Base-by-base conservation (phyloP, 768 basidiomycete species). In the Cystofilobasidium bisporidii region DNA sequence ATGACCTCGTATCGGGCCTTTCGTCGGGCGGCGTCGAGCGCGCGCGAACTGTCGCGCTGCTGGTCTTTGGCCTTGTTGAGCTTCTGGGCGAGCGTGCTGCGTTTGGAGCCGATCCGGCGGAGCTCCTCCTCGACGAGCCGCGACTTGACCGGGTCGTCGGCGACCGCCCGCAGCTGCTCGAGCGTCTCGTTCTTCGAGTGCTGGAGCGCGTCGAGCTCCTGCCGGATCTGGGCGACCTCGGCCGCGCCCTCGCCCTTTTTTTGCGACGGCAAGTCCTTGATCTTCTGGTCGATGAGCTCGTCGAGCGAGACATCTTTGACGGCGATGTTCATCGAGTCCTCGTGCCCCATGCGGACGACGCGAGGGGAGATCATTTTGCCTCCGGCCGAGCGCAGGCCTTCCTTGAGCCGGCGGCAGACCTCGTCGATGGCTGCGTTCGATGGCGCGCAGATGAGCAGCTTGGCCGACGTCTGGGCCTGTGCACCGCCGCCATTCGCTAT, bases 391-490 rank as follows among this genome's bases (percentile, higher is more conserved):
- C 84, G 81, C 56, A 85, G 83, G n/a, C 87, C 85, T 61, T 88
- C 85, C 74, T 87, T 89, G 58, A 99, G 79, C 47, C 96, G 87
- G 72, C 84, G 82, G 10, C 90, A 89, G 22, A 99, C 86, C 79
- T 99, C 96, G 74, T 99, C 93, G 47, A 99, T 93, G 30, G 96
- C 96, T 22, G 96, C 96, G 77, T 99, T 99, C 78, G 90, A 93
- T 1, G 96, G 96, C 0, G 96, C 96, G 74, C 96, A 99, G 43
- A 99, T 81, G 22, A 99, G 82, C 50, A 98, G 81, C 74, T 87
- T 88, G 69, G 87, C 85, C 18, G 82, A 79, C 0, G 82, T 78
- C n/a, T 77, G 72, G 72, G 76, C 81, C 20, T 38, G 32, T 6
- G 36, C 55, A 36, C 75, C 75, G 33, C 80, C 81, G 26, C 81